phyloP scores from a whole-genome alignment of 2,329 filamentous ascomycete genomes.

The Nemania bipapillata region DNA sequence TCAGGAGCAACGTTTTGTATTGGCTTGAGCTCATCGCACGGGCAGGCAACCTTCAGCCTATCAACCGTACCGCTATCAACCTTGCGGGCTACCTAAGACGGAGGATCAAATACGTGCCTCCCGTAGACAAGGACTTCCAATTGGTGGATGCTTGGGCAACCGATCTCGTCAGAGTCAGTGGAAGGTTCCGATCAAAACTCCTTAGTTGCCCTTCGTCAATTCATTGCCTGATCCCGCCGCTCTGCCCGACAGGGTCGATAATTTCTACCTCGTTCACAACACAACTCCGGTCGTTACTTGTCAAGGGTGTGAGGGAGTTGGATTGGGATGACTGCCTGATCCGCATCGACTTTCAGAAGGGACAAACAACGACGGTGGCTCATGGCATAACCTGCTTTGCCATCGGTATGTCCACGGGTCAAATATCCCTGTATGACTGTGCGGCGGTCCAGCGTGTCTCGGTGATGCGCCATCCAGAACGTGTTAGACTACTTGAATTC shows the following conservation, averaged over 20 bases:
- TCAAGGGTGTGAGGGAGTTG: constrained; percentile 21
- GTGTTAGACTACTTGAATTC: constrained; percentile 45
- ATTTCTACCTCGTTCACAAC: constrained; percentile 44
- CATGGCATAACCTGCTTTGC: constrained; percentile 48
- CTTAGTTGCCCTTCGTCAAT: constrained; percentile 51
- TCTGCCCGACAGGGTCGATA: constrained; percentile 51
- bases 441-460: constrained; percentile 41
- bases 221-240: constrained; percentile 48
- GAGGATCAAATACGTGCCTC: constrained; percentile 43
- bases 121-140: constrained; percentile 40
- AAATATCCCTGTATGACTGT: constrained; percentile 48
- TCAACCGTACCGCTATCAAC: constrained; percentile 49
- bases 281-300: constrained; percentile 31
- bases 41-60: constrained; percentile 39
- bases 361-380: constrained; percentile 42
- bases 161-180: constrained; percentile 50
- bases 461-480: constrained; percentile 44
- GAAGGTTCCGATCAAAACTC: constrained; percentile 50
- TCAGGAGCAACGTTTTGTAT: constrained; percentile 57
- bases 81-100: constrained; percentile 48
- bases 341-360: constrained; percentile 47
- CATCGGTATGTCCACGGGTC: constrained; percentile 48
- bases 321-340: constrained; percentile 53
- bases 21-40: constrained; percentile 51
- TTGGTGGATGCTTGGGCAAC: constrained; percentile 48